phyloP scores from a whole-genome alignment of 129 eudicot genomes.

The Calendula officinalis region DNA sequence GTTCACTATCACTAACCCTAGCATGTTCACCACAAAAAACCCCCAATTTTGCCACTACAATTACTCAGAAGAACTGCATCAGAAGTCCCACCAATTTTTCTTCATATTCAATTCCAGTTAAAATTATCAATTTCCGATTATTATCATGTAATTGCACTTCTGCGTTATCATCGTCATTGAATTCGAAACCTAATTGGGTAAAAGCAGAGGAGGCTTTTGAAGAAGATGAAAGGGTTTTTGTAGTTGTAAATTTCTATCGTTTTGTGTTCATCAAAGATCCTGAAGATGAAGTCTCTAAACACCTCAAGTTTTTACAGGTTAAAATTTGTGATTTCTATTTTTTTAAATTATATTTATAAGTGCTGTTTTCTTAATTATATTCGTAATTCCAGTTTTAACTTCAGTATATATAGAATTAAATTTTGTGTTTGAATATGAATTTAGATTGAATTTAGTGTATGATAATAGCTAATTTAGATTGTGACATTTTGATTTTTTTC shows the following conservation, averaged over 20 bases:
- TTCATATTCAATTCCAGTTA: conserved; percentile 16
- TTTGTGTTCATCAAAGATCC: conserved; percentile 66
- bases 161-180: conserved; percentile 17
- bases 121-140: conserved; percentile 2
- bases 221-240: conserved; percentile 41
- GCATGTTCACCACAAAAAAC: conserved; percentile 1
- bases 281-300: conserved; percentile 56
- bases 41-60: conserved; percentile 1
- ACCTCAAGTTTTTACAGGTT: conserved; percentile 71
- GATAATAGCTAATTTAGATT: background rate
- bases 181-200: conserved; percentile 39
- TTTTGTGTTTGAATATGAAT: background rate
- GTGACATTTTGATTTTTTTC: background rate
- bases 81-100: conserved; percentile 4
- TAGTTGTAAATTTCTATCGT: conserved; percentile 80
- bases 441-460: background rate
- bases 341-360: background rate
- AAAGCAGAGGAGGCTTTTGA: conserved; percentile 20
- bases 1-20: conserved; percentile 18
- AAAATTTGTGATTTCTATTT: background rate
- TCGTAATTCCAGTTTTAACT: background rate
- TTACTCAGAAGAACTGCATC: background rate
- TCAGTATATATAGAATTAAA: background rate
- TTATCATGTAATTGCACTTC: conserved; percentile 22
- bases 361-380: background rate